A percentile compares a stretch with the other conserved stretches of the same genome.
phyloP scores from a whole-genome alignment of 2,329 filamentous ascomycete genomes.

The Trichocomaceae sp. region DNA sequence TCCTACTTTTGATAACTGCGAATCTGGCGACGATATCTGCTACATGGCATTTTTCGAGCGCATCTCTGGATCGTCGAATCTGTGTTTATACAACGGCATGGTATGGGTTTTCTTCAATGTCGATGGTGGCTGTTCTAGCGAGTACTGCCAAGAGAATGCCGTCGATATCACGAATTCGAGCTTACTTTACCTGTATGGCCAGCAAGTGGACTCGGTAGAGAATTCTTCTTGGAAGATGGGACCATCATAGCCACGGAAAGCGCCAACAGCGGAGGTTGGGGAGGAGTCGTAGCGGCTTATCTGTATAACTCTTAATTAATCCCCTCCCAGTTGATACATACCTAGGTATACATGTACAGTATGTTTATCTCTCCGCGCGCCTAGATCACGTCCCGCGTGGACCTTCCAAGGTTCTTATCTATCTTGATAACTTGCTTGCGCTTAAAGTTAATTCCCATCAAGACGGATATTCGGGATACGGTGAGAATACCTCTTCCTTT shows the following conservation, averaged over 20 bases:
- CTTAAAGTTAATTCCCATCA: too few species aligned
- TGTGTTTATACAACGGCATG: conserved; percentile 35
- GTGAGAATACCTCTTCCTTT: too few species aligned
- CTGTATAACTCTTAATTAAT: conserved; percentile 7
- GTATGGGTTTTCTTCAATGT: conserved; percentile 39
- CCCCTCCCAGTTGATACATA: too few species aligned
- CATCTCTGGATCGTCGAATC: conserved; percentile 23
- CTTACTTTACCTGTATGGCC: conserved; percentile 25
- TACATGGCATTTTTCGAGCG: conserved; percentile 30
- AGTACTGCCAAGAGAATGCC: conserved; percentile 36
- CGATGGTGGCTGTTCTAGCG: conserved; percentile 19
- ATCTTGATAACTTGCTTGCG: too few species aligned
- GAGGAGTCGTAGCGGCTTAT: conserved; percentile 29
- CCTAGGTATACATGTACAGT: too few species aligned
- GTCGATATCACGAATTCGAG: conserved; percentile 23
- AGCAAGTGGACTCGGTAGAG: conserved; percentile 22
- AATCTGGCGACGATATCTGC: conserved; percentile 25
- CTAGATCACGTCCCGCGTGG: too few species aligned
- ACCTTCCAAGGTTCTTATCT: too few species aligned
- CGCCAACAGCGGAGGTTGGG: conserved; percentile 30
- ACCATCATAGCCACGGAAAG: conserved; percentile 20
- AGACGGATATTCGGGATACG: too few species aligned
- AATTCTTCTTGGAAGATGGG: conserved; percentile 25
- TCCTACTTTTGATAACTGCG: conserved; percentile 25
- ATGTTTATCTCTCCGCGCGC: too few species aligned